phyloP scores from a whole-genome alignment of 495 filamentous ascomycete genomes.

The Penicillium soppii region DNA sequence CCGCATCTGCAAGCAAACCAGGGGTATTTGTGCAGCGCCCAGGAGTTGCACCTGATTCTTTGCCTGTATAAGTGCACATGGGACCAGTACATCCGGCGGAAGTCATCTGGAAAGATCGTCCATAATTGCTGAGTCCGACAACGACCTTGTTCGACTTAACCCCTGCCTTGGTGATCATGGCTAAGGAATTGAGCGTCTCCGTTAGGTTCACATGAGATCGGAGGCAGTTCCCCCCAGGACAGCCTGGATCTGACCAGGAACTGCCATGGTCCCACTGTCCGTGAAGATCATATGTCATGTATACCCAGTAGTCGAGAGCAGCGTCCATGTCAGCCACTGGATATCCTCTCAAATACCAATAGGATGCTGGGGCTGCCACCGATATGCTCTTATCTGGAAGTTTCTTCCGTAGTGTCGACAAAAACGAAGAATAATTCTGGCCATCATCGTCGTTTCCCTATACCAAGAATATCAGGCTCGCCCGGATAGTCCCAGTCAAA shows the following conservation, averaged over 20 bases:
- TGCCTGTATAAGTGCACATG: neutral
- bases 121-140: neutral
- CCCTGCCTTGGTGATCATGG: conserved; percentile 53
- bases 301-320: conserved; percentile 30
- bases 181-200: neutral
- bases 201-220: conserved; percentile 19
- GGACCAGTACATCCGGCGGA: neutral
- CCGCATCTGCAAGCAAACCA: conserved; percentile 17
- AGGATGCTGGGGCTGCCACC: conserved; percentile 28
- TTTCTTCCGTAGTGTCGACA: conserved; percentile 6
- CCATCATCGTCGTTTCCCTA: conserved; percentile 31
- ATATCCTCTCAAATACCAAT: conserved; percentile 33
- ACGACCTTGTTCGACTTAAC: conserved; percentile 38
- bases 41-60: conserved; percentile 9
- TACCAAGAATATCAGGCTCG: conserved; percentile 41
- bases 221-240: conserved; percentile 38
- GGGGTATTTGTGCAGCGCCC: neutral
- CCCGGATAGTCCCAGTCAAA: conserved; percentile 45
- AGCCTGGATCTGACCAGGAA: conserved; percentile 23
- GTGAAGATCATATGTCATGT: conserved; percentile 40
- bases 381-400: conserved; percentile 13
- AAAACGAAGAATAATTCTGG: conserved; percentile 28
- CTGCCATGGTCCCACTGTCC: conserved; percentile 36
- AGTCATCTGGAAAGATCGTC: neutral
- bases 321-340: conserved; percentile 21